Conservation (phyloP, 768 basidiomycete species). For the Leccinum fibrillosum region DNA sequence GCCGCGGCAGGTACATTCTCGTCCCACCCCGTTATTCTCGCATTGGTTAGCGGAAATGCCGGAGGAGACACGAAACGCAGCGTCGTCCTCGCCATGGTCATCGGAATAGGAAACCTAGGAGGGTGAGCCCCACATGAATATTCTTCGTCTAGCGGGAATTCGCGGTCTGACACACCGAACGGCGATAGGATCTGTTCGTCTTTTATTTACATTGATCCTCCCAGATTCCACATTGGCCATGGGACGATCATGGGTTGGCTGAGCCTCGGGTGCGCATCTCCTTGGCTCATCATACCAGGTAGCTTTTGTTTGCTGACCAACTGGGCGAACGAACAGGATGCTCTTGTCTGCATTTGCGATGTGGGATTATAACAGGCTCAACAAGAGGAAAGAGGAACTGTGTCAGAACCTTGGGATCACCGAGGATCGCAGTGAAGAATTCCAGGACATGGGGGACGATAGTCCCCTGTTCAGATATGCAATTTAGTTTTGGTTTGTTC, state of each 20-base stretch:
- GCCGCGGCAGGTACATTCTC: conserved; percentile 53
- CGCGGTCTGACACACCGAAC: conserved; percentile 2
- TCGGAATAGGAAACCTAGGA: conserved; percentile 54
- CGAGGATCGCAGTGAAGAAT: conserved; percentile 37
- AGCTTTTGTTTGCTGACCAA: conserved; percentile 27
- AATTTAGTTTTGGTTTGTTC: conserved; percentile 5
- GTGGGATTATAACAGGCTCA: conserved; percentile 47
- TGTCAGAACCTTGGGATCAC: conserved; percentile 45
- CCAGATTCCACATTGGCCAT: conserved; percentile 37
- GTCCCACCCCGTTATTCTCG: conserved; percentile 42
- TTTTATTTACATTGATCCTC: conserved; percentile 39
- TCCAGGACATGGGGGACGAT: conserved; percentile 47
- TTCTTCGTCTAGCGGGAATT: background rate
- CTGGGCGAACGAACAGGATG: conserved; percentile 33
- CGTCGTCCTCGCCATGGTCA: conserved; percentile 51
- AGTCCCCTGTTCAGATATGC: conserved; percentile 54
- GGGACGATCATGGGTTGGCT: conserved; percentile 37
- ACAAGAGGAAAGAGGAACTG: conserved; percentile 44
- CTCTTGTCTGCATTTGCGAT: conserved; percentile 40
- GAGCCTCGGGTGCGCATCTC: conserved; percentile 17
- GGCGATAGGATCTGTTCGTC: conserved; percentile 38
- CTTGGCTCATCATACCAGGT: background rate
- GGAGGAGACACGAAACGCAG: conserved; percentile 55
- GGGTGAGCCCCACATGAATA: conserved; percentile 32
- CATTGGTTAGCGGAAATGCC: conserved; percentile 54